Evolutionary conservation across 176 grass and related monocot species (phyloP), one percentile per base, ranked within the genome.

Genomic region (Oryza australiensis): DNA sequence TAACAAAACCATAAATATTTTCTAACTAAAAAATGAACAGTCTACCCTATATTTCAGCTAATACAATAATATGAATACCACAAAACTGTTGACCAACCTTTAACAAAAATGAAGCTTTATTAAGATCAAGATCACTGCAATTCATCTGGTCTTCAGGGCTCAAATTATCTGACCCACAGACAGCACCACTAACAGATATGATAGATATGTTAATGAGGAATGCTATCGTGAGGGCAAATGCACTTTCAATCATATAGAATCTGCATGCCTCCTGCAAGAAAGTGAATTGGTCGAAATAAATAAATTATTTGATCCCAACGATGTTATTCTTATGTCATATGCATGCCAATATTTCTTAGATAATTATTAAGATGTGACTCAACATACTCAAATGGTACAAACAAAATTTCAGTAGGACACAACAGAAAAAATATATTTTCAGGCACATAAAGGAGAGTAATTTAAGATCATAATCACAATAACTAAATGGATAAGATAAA

Each of bases 171-270:
- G 95, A 92, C 84, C 95, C 80, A 35, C 95, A 98, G 22, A 98
- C 85, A n/a, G 89, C n/a, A 72, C 95, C 92, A 66, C 95, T 98
- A 66, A 98, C 95, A 86, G 87, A 98, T 76, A 98, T 95, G 64
- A 98, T 85, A 80, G 92, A 95, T 85, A 98, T 71, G 86, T 98
- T 98, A 81, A 98, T 98, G 11, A 98, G 90, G 86, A 98, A 98
- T 64, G 95, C 95, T 70, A 98, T 72, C 23, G 87, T 78, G 75
- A 98, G 92, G 66, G 95, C 92, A 88, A 98, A 95, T 86, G 90
- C 95, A 85, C 95, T 98, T 91, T 98, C 95, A 71, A 98, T 86
- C 37, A 75, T 98, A 77, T 98, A 98, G 86, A 95, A 98, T 74
- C 90, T 91, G 46, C 90, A 94, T 4, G 95, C 92, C 82, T 98